phyloP scores from a whole-genome alignment of 176 grass and related monocot species.

The Olyra latifolia region DNA sequence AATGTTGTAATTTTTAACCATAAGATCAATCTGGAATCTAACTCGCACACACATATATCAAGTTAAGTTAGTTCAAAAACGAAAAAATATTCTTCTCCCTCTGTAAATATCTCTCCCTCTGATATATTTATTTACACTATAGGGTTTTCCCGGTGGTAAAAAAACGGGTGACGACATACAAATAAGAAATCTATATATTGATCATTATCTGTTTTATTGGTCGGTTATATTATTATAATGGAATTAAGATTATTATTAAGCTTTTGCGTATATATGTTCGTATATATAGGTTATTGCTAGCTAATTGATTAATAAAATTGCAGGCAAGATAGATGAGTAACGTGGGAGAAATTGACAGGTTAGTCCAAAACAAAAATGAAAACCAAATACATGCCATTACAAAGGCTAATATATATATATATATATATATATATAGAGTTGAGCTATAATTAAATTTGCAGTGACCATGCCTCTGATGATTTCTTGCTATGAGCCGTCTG shows the following conservation, averaged over 20 bases:
- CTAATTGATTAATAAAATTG: background rate
- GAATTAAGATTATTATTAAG: background rate
- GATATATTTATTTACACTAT: too few relatives aligned
- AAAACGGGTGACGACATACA: background rate
- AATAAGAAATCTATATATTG: background rate
- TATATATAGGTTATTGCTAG: background rate
- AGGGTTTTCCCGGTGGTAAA: background rate
- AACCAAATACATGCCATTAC: background rate
- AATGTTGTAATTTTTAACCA: background rate
- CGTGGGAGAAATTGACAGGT: background rate
- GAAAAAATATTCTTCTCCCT: background rate
- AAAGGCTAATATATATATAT: too few relatives aligned
- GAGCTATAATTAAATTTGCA: too few relatives aligned
- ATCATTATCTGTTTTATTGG: background rate
- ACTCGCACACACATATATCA: background rate
- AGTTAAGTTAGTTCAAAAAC: background rate
- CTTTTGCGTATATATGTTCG: background rate
- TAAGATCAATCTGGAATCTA: background rate
- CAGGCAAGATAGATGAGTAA: background rate
- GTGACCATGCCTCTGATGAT: too few relatives aligned
- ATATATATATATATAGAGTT: too few relatives aligned
- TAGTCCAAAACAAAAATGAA: too few relatives aligned
- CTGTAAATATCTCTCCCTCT: too few relatives aligned
- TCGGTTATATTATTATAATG: background rate
- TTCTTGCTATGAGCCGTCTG: too few relatives aligned